Percentiles rank a stretch among this genome's conserved stretches.
Conservation (phyloP, 306 rosid genomes). For the Rosa rugosa region DNA sequence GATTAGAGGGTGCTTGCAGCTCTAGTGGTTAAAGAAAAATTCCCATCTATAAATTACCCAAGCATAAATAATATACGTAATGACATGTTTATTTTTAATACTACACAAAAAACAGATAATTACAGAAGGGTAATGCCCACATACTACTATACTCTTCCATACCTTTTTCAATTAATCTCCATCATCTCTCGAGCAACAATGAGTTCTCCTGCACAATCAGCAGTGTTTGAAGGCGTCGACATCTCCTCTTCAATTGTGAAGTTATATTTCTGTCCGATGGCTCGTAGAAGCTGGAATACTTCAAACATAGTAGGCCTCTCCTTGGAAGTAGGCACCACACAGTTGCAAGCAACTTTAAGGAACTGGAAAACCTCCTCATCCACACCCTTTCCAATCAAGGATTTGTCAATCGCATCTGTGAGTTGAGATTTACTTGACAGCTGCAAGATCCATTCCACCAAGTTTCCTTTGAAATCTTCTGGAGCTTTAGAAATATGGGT, state of each 20-base stretch:
- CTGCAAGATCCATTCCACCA: conserved; percentile 73
- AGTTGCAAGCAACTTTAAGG: conserved; percentile 77
- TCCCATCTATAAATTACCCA: conserved; percentile 1
- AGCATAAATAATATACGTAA: conserved; percentile 12
- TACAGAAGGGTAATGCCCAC: conserved; percentile 23
- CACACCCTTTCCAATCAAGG: conserved; percentile 58
- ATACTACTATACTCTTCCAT: conserved; percentile 18
- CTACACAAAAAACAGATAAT: conserved; percentile 20
- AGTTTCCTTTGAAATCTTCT: conserved; percentile 73
- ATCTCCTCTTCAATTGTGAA: conserved; percentile 77
- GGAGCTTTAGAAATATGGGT: conserved; percentile 70
- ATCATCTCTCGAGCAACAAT: conserved; percentile 61
- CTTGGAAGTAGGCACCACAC: conserved; percentile 59
- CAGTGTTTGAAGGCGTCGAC: conserved; percentile 41
- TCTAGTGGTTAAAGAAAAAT: conserved; percentile 2
- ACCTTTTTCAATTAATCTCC: conserved; percentile 31
- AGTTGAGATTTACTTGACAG: conserved; percentile 52
- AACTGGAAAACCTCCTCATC: conserved; percentile 85
- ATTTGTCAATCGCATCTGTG: conserved; percentile 57
- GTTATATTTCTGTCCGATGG: conserved; percentile 68
- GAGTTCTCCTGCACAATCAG: conserved; percentile 56
- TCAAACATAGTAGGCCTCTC: conserved; percentile 98
- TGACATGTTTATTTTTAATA: not conserved
- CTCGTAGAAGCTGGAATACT: conserved; percentile 85
- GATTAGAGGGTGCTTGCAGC: not conserved